A percentile compares a stretch with the other conserved stretches of the same genome.
phyloP scores from a whole-genome alignment of 345 rosid species.

The Populus ilicifolia region DNA sequence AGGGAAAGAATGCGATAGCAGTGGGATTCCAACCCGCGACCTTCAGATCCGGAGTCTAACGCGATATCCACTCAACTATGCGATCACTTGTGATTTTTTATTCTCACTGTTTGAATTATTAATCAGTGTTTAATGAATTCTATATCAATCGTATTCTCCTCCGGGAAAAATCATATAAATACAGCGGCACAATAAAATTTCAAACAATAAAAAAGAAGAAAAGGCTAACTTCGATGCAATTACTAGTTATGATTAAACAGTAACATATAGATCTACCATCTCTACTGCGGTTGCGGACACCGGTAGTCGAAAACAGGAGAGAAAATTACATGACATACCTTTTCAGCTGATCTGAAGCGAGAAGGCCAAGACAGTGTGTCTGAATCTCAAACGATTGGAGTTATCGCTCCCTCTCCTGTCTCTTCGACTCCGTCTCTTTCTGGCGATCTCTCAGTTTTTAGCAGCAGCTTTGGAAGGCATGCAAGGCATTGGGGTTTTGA shows the following conservation, averaged over 20 bases:
- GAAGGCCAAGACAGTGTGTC: neutral
- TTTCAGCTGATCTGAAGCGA: neutral
- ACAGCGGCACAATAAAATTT: neutral
- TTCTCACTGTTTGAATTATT: neutral
- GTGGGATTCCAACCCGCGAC: constrained; percentile 99
- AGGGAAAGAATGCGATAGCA: constrained; percentile 50
- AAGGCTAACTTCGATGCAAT: neutral
- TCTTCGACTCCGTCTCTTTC: neutral
- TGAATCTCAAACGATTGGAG: neutral
- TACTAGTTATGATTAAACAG: neutral
- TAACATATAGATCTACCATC: neutral
- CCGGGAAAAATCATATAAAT: neutral
- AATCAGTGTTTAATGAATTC: no score
- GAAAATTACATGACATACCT: neutral
- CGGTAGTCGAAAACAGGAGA: neutral
- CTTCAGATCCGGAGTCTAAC: constrained; percentile 99
- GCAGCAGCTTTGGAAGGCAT: no score
- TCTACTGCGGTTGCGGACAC: neutral
- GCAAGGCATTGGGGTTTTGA: neutral
- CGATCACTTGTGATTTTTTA: constrained; percentile 31
- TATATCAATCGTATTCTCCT: neutral
- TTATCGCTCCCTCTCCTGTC: neutral
- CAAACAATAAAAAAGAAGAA: neutral
- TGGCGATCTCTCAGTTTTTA: neutral
- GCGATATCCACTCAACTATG: constrained; percentile 99